Evolutionary conservation across 352 stramenopile species (phyloP), one percentile per base, ranked within the genome.

Genomic region (Phytophthora sp.): DNA sequence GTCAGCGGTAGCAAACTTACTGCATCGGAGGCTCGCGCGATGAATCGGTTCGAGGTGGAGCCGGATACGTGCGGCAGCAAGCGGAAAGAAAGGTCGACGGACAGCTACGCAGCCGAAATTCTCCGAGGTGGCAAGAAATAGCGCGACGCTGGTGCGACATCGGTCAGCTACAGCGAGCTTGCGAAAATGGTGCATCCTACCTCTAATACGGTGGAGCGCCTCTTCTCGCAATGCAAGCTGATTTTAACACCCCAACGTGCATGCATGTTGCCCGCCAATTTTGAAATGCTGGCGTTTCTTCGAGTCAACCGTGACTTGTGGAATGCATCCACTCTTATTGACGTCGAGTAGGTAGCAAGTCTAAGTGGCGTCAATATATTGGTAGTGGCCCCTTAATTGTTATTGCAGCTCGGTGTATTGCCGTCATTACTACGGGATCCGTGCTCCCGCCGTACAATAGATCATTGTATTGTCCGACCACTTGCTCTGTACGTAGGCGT

Each of bases 251-350:
- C 42, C 11, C 55, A 55, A 13, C 27, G 53, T 16, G 24, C 42
- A 3, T 63, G 55, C 30, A 53, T 63, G 55, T 21, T 63, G n/a
- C 29, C 53, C 8, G 38, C 53, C 4, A 53, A 61, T 27, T 53
- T 54, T 44, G 54, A 53, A 46, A 38, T 63, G 44, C 33, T 60
- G 38, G 50, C 38, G n/a, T 53, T 66, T 39, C n/a, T 63, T 20
- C 56, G 56, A 15, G 35, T 50, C 1, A 56, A 50, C 24, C 31
- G 56, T 2, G 44, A 53, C 55, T 38, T 54, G 44, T 63, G 56
- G 44, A 63, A 63, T 12, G 44, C 42, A 7, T 42, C 53, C 20
- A 29, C 39, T 29, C 53, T 61, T 63, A 24, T 47, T 59, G 54
- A 57, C 39, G 12, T 45, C 38, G 38, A 18, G 38, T 20, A 45